Conservation (phyloP, 1,284 basidiomycete genomes). For the Prillingera fragicola region DNA sequence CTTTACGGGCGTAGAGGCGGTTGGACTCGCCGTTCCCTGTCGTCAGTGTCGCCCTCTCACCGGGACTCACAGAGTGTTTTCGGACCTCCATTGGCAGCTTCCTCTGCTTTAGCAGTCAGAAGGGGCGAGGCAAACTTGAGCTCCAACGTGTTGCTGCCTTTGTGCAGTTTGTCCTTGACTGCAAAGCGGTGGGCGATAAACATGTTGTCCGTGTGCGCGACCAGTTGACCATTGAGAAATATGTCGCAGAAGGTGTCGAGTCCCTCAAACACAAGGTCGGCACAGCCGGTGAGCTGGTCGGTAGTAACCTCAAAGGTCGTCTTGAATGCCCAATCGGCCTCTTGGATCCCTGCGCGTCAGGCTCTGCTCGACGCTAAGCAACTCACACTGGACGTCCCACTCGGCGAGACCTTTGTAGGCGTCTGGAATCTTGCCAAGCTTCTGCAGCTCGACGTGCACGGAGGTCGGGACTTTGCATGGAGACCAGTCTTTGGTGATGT, state of each 20-base stretch:
- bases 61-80: conserved; percentile 25
- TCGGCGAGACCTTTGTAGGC: conserved; percentile 70
- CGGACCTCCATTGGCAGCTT: conserved; percentile 34
- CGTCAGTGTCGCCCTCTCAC: not conserved
- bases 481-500: conserved; percentile 22
- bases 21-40: conserved; percentile 76
- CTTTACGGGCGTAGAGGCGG: conserved; percentile 76
- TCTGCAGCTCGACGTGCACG: conserved; percentile 74
- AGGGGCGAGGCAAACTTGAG: conserved; percentile 70
- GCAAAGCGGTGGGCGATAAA: conserved; percentile 63
- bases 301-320: conserved; percentile 57
- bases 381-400: conserved; percentile 76
- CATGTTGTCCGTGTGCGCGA: conserved; percentile 58
- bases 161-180: conserved; percentile 55
- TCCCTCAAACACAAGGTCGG: conserved; percentile 79
- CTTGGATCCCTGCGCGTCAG: conserved; percentile 66
- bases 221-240: not conserved
- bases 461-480: conserved; percentile 59
- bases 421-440: conserved; percentile 65
- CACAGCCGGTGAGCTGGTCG: conserved; percentile 46
- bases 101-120: conserved; percentile 53
- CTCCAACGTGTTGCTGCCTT: conserved; percentile 60
- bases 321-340: conserved; percentile 75
- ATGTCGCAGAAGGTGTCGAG: conserved; percentile 78
- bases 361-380: conserved; percentile 4